Evolutionary conservation across 805 yeast species (phyloP).

Genomic region (Sungouiozyma ichnusensis): DNA sequence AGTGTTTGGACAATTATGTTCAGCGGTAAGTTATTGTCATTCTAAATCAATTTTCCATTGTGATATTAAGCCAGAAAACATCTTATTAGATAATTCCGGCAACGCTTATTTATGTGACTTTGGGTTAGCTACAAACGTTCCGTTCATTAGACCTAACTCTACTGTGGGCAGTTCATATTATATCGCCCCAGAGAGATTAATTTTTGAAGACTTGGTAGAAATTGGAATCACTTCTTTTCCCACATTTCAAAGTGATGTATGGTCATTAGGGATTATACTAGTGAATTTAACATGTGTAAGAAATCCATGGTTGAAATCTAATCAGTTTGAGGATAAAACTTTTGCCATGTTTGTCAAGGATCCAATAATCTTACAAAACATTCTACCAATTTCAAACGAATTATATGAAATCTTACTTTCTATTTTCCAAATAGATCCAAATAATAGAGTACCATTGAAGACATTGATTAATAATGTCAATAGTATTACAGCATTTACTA

Average conservation of each 20-base stretch:
- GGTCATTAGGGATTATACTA: constrained; percentile 78
- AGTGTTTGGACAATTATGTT: constrained; percentile 66
- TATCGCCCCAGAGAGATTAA: constrained; percentile 81
- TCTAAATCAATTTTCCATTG: constrained; percentile 80
- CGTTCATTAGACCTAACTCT: constrained; percentile 52
- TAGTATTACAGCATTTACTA: constrained; percentile 18
- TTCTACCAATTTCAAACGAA: constrained; percentile 63
- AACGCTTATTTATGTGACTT: constrained; percentile 67
- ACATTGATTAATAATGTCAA: constrained; percentile 16
- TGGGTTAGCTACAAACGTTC: constrained; percentile 68
- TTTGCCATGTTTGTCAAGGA: constrained; percentile 54
- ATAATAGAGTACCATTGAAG: constrained; percentile 21
- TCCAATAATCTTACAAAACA: constrained; percentile 46
- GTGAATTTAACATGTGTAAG: constrained; percentile 73
- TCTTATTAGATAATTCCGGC: constrained; percentile 55
- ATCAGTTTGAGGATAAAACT: constrained; percentile 47
- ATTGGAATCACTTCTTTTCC: constrained; percentile 29
- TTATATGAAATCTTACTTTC: constrained; percentile 40
- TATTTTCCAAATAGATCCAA: constrained; percentile 28
- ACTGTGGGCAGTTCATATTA: constrained; percentile 85
- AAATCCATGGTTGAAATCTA: constrained; percentile 87
- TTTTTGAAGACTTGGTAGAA: constrained; percentile 6
- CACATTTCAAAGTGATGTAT: constrained; percentile 69
- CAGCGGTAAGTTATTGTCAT: constrained; percentile 78
- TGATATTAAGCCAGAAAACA: constrained; percentile 92